Conservation (phyloP, 768 basidiomycete species). For the Tulasnella sp. region DNA sequence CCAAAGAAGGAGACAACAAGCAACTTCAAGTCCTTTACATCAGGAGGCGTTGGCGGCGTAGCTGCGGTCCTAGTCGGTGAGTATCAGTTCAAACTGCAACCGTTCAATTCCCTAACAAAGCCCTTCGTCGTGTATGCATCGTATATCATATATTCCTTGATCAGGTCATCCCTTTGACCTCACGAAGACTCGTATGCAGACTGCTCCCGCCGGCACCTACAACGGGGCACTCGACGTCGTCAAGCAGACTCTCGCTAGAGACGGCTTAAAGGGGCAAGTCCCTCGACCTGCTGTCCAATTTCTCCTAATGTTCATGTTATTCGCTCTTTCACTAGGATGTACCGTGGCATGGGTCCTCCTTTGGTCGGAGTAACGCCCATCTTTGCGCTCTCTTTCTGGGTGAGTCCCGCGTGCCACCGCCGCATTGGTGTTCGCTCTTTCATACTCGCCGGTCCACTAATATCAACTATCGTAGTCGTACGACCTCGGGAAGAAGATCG, state of each 20-base stretch:
- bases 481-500: constrained; percentile 81
- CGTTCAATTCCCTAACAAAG: background rate
- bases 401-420: constrained; percentile 27
- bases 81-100: constrained; percentile 24
- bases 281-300: background rate
- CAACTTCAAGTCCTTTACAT: constrained; percentile 72
- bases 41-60: constrained; percentile 88
- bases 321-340: constrained; percentile 40
- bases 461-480: too few species aligned
- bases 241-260: constrained; percentile 77
- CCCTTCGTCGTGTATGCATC: background rate
- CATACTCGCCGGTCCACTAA: too few species aligned
- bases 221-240: constrained; percentile 90
- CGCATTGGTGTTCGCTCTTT: background rate
- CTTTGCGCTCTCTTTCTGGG: constrained; percentile 98
- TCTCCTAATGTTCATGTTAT: background rate
- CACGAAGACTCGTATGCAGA: constrained; percentile 93
- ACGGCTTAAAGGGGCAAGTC: constrained; percentile 75
- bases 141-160: background rate
- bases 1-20: constrained; percentile 22
- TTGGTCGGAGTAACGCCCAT: constrained; percentile 93
- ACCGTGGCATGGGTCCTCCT: constrained; percentile 89
- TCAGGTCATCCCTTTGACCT: constrained; percentile 95
- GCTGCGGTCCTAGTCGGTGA: constrained; percentile 80
- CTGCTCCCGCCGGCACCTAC: constrained; percentile 78